Percentiles rank a stretch among this genome's conserved stretches.
phyloP scores from a whole-genome alignment of 306 rosid species.

The Quercus berberidifolia region DNA sequence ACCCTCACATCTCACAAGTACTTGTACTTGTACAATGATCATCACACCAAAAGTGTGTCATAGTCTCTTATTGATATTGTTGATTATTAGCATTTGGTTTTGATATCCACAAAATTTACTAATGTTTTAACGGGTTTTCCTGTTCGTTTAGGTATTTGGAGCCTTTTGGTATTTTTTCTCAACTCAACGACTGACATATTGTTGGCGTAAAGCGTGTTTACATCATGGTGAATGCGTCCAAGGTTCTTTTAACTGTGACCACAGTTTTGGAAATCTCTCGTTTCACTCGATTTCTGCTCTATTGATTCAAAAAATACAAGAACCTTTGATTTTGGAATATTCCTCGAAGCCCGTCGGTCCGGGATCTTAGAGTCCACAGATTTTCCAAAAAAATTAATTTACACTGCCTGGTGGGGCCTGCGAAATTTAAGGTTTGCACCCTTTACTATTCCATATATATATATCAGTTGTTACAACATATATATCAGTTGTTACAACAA shows the following conservation, averaged over 20 bases:
- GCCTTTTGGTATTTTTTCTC: constrained; percentile 86
- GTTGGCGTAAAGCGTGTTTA: constrained; percentile 70
- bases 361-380: constrained; percentile 65
- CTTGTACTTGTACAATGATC: too few relatives aligned
- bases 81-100: too few relatives aligned
- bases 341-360: constrained; percentile 76
- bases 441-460: too few relatives aligned
- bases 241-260: constrained; percentile 47
- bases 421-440: background rate
- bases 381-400: constrained; percentile 65
- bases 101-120: too few relatives aligned
- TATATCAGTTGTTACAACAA: too few relatives aligned
- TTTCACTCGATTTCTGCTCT: constrained; percentile 48
- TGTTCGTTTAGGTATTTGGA: too few relatives aligned
- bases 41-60: too few relatives aligned
- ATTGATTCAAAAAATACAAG: constrained; percentile 21
- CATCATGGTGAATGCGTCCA: constrained; percentile 23
- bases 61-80: too few relatives aligned
- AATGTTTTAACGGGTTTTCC: too few relatives aligned
- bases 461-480: too few relatives aligned
- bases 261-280: constrained; percentile 6
- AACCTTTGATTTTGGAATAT: constrained; percentile 72
- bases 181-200: constrained; percentile 69
- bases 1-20: too few relatives aligned
- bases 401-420: constrained; percentile 82